Conservation (phyloP, 306 rosid species). For the Betula pendula region DNA sequence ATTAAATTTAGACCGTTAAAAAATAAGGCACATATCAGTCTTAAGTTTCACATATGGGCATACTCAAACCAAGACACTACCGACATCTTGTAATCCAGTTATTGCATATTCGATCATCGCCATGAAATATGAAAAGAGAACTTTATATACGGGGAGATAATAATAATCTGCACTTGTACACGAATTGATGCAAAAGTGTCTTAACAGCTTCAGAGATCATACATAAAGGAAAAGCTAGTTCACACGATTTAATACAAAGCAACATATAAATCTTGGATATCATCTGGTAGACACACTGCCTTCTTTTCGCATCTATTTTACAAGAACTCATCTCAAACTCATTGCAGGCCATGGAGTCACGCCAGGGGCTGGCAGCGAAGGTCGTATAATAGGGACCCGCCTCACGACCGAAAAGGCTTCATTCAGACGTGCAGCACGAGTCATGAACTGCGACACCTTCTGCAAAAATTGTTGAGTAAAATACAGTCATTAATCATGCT, state of each 20-base stretch:
- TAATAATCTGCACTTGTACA: not conserved
- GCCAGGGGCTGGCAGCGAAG: conserved; percentile 77
- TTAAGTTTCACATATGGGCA: not conserved
- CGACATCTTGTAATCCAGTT: not conserved
- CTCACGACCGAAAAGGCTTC: conserved; percentile 94
- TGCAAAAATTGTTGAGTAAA: conserved; percentile 34
- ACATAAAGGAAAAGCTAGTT: conserved; percentile 22
- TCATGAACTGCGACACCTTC: conserved; percentile 85
- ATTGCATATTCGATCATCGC: not conserved
- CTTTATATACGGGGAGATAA: not conserved
- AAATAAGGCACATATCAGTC: not conserved
- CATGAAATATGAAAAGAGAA: not conserved
- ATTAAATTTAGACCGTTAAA: no score
- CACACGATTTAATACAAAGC: conserved; percentile 21
- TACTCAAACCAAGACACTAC: not conserved
- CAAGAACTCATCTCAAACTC: conserved; percentile 62
- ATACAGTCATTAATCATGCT: not conserved
- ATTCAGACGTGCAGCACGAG: conserved; percentile 84
- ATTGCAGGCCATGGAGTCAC: conserved; percentile 80
- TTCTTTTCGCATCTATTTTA: conserved; percentile 21
- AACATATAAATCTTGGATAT: conserved; percentile 28
- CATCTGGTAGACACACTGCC: conserved; percentile 34
- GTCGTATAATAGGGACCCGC: conserved; percentile 82
- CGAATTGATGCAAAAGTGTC: not conserved
- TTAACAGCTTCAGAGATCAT: conserved; percentile 20